phyloP scores from a whole-genome alignment of 345 rosid genomes.

The Hibiscus trionum region DNA sequence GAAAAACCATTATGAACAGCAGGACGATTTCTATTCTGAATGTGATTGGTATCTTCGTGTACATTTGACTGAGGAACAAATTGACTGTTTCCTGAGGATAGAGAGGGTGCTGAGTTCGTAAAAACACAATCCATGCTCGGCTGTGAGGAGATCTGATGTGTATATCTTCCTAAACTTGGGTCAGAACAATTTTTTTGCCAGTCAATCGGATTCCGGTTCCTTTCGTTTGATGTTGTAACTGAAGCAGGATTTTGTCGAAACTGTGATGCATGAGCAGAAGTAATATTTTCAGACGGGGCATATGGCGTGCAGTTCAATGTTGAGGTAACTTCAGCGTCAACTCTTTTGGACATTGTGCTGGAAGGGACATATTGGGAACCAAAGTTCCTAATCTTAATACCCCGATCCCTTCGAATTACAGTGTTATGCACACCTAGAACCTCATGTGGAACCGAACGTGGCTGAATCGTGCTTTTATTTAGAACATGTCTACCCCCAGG shows the following conservation, averaged over 20 bases:
- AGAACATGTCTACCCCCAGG: conserved; percentile 17
- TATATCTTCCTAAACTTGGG: conserved; percentile 16
- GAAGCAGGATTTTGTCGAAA: conserved; percentile 11
- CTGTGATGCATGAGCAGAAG: conserved; percentile 13
- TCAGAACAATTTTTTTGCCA: conserved; percentile 7
- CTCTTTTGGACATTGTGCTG: conserved; percentile 19
- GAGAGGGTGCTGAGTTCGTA: conserved; percentile 14
- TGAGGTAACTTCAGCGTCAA: conserved; percentile 12
- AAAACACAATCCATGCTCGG: conserved; percentile 6
- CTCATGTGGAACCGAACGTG: conserved; percentile 16
- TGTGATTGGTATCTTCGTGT: background rate
- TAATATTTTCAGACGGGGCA: conserved; percentile 16
- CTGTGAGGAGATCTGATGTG: conserved; percentile 15
- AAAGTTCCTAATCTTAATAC: conserved; percentile 12
- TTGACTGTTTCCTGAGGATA: conserved; percentile 11
- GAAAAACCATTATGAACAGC: background rate
- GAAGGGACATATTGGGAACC: conserved; percentile 26
- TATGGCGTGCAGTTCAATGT: conserved; percentile 6
- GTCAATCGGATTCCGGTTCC: background rate
- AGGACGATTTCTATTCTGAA: conserved; percentile 20
- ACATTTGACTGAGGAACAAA: conserved; percentile 14
- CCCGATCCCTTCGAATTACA: conserved; percentile 29
- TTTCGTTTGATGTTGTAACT: conserved; percentile 11
- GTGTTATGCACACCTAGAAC: conserved; percentile 24
- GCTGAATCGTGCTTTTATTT: conserved; percentile 18